Base-by-base conservation (phyloP, 148 eudicot species). In the Euryodendron excelsum region DNA sequence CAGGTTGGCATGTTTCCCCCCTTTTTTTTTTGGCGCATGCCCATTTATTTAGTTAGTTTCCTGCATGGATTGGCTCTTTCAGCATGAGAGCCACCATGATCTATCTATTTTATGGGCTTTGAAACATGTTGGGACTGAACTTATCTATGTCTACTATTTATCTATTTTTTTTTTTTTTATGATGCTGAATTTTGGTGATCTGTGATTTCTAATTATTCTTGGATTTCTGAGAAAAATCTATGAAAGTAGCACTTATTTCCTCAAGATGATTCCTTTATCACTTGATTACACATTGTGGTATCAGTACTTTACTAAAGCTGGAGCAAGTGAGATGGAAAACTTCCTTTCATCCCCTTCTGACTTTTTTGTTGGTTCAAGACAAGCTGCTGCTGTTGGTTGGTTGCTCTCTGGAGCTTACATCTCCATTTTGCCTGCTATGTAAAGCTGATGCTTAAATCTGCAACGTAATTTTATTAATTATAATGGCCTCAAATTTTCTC, bases 1-100 rank as follows among this genome's bases (percentile, higher is more conserved):
- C 93, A 96, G 98, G 99, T 96, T 78, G 78, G 60, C 53, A 62
- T 33, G 66, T 64, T 52, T 14, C 79, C 65, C 41, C 58, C 81
- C 0, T 25, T n/a, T 9, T 8, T 63, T 18, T 74, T n/a, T 69
- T n/a, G n/a, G n/a, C n/a, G n/a, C 44, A 15, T 45, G 9, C 45
- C 9, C 5, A 52, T 73, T 45, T 73, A 33, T 56, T 68, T 30
- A 28, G 39, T 72, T 27, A 21, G 3, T 45, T 61, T 58, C 17
- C 48, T 67, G 39, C 5, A 13, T 23, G 11, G 27, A 34, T n/a
- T 79, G 8, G 36, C 47, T 79, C 18, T 39, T 61, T 56, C 31
- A 28, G 69, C 60, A 28, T 27, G 44, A 41, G 76, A 13, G 37
- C 44, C 14, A 15, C 48, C 65, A 33, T 58, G 41, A 78, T 65